These are phyloP conservation scores for Cystobasidium sp. DNA, from an alignment of 1,284 basidiomycete species.

Conservation along the genomic window DNA sequence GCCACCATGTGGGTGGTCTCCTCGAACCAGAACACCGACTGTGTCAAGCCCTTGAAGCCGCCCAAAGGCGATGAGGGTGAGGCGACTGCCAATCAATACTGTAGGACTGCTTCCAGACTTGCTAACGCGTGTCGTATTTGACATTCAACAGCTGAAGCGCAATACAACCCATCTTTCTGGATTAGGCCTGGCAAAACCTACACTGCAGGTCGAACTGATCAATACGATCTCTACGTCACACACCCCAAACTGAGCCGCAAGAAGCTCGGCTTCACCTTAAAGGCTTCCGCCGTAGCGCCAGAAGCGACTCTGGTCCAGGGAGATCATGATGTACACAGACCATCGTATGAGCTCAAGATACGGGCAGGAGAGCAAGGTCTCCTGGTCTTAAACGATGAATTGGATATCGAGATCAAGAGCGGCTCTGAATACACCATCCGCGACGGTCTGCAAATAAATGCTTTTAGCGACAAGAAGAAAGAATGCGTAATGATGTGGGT, in stretches of 20 bases:
- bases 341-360: conserved; percentile 11
- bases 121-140: not conserved
- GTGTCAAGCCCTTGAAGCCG: conserved; percentile 11
- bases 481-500: conserved; percentile 30
- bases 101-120: not conserved
- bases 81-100: not conserved
- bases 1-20: conserved; percentile 13
- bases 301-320: conserved; percentile 5
- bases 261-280: conserved; percentile 16
- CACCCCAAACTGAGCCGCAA: conserved; percentile 22
- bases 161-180: conserved; percentile 18
- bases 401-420: not conserved
- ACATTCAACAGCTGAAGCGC: not conserved
- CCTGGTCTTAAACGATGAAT: not conserved
- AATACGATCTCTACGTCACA: conserved; percentile 31
- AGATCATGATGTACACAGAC: not conserved
- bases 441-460: conserved; percentile 26
- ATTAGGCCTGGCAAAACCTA: conserved; percentile 33
- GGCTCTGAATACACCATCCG: conserved; percentile 11
- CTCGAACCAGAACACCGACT: not conserved
- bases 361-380: conserved; percentile 8
- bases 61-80: conserved; percentile 4
- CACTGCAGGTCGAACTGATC: conserved; percentile 22
- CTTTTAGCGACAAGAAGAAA: not conserved
- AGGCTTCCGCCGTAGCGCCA: conserved; percentile 10